These are phyloP conservation scores for Lobosporangium transversale DNA, from an alignment of 192 early-diverging fungal genomes.

Conservation along the genomic window DNA sequence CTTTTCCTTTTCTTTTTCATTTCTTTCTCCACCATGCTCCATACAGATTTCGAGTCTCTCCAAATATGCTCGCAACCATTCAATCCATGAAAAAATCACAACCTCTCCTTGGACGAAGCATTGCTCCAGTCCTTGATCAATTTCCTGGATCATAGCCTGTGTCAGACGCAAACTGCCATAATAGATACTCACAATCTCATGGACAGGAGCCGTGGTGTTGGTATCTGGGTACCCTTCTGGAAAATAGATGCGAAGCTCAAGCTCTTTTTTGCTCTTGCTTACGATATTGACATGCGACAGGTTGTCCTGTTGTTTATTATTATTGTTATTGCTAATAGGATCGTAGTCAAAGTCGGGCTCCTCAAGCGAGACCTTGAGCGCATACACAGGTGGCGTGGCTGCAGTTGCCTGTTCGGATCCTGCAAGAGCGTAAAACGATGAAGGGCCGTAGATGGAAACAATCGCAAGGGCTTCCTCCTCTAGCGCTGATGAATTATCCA, in stretches of 20 bases:
- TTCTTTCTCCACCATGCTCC: background rate
- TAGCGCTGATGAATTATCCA: constrained; percentile 36
- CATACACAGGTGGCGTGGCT: constrained; percentile 18
- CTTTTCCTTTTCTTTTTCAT: constrained; percentile 13
- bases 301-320: background rate
- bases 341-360: constrained; percentile 48
- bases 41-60: constrained; percentile 33
- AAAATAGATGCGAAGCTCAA: constrained; percentile 55
- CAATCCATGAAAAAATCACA: constrained; percentile 76
- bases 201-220: constrained; percentile 51
- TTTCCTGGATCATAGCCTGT: constrained; percentile 49
- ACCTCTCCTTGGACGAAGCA: constrained; percentile 70
- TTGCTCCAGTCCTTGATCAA: constrained; percentile 57
- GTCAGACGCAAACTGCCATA: constrained; percentile 61
- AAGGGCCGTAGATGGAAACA: constrained; percentile 51
- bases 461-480: constrained; percentile 55
- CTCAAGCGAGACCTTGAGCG: constrained; percentile 51
- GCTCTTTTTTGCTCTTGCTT: constrained; percentile 19
- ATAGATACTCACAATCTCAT: constrained; percentile 64
- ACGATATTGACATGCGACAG: constrained; percentile 1
- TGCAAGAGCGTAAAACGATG: constrained; percentile 34
- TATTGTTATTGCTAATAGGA: constrained; percentile 3
- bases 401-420: background rate
- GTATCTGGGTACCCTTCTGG: constrained; percentile 59
- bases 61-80: constrained; percentile 62